Base-by-base conservation (phyloP, 2,329 filamentous ascomycete genomes). In the Sclerotiophoma versabilis region DNA sequence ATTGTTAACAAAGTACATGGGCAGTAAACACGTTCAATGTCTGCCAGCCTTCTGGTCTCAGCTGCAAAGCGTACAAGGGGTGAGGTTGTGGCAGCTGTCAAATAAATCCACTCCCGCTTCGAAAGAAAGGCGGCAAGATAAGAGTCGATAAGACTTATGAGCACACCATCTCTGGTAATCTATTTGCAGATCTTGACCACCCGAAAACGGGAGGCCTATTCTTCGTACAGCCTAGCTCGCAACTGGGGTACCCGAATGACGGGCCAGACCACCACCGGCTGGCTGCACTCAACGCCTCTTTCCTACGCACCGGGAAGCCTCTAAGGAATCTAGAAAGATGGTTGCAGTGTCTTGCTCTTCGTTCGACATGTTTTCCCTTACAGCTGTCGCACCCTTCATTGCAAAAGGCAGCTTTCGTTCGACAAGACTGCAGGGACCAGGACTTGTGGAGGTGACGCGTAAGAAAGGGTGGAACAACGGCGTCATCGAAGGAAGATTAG, bases 391-490 rank as follows among this genome's bases (percentile, higher is more conserved):
- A 53, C 10, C 20, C 26, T 41, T 36, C 27, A 23, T 34, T 15
- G 51, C 45, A 43, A 17, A 29, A 17, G 14, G 17, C n/a, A 44
- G 39, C 23, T 29, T 39, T 14, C n/a, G 19, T 49, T 42, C 9
- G n/a, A 5, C 45, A 36, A 54, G 51, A 49, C 42, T 54, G 34
- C 51, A 49, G 23, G 39, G 20, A 30, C 2, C 23, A n/a, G 23
- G 9, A 49, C 29, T 34, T 54, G 51, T 46, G 45, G 46, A 46
- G 45, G 41, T 19, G 46, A 49, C 51, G 45, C 51, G 51, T 54
- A 49, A 49, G 38, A 41, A 39, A 46, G 39, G 34, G 39, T 41
- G 46, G 45, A 46, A 34, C 51, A 17, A 11, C 51, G 51, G 51
- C 45, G 41, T 49, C 51, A 54, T 49, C 33, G 14, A 47, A 29